These are phyloP conservation scores for Blastomyces parvus DNA, from an alignment of 2,329 filamentous ascomycete genomes.

Conservation along the genomic window DNA sequence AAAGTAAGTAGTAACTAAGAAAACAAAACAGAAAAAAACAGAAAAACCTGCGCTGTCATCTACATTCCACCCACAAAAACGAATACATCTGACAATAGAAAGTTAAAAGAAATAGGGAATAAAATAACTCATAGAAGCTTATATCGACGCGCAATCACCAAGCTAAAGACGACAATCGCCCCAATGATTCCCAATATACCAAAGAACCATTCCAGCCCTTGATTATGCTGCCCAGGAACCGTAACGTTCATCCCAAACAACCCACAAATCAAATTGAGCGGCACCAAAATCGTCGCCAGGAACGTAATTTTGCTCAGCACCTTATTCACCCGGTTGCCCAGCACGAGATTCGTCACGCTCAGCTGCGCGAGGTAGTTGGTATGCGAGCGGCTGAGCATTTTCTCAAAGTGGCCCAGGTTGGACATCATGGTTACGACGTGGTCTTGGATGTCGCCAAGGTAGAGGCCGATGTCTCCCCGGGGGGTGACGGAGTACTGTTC, in stretches of 20 bases:
- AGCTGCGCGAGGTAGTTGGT: conserved; percentile 94
- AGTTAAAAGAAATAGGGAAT: not conserved
- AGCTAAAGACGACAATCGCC: conserved; percentile 32
- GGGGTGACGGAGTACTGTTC: conserved; percentile 93
- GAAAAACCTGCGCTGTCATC: not conserved
- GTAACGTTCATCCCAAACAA: conserved; percentile 45
- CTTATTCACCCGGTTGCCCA: conserved; percentile 80
- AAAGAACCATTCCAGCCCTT: conserved; percentile 39
- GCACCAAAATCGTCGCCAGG: conserved; percentile 88
- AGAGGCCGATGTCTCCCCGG: conserved; percentile 91
- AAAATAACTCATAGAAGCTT: conserved; percentile 29
- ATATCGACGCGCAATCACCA: conserved; percentile 33
- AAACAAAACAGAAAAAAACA: not conserved
- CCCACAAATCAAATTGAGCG: conserved; percentile 78
- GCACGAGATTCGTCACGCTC: conserved; percentile 79
- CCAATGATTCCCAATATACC: conserved; percentile 41
- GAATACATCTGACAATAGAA: not conserved
- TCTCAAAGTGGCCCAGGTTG: conserved; percentile 90
- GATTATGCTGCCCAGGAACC: conserved; percentile 34
- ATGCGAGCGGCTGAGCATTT: conserved; percentile 89
- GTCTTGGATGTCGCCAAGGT: conserved; percentile 95
- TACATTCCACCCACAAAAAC: not conserved
- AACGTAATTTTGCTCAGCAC: conserved; percentile 92
- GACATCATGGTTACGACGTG: conserved; percentile 99
- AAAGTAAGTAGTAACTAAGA: not conserved